phyloP scores from a whole-genome alignment of 805 yeast genomes.

The Wickerhamomyces ciferrii region DNA sequence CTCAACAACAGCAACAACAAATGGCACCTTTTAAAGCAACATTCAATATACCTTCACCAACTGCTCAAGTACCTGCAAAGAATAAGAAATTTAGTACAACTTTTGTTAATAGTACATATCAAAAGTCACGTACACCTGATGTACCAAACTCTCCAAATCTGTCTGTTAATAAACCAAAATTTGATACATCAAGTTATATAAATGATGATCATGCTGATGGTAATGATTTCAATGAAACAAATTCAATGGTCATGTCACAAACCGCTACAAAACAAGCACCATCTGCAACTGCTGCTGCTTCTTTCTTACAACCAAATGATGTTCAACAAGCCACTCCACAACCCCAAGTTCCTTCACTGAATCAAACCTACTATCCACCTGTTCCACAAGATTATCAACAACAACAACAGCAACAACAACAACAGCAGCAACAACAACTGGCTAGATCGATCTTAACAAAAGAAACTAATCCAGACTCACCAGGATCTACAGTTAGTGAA shows the following conservation, averaged over 20 bases:
- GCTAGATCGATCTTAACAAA: slow-evolving; percentile 7
- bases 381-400: neutral
- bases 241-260: slow-evolving; percentile 13
- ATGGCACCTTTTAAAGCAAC: slow-evolving; percentile 2
- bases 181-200: slow-evolving; percentile 12
- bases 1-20: slow-evolving; percentile 2
- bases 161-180: slow-evolving; percentile 9
- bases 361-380: neutral
- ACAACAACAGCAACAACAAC: neutral
- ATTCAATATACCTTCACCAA: slow-evolving; percentile 1
- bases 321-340: neutral
- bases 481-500: slow-evolving; percentile 7
- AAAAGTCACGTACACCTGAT: neutral
- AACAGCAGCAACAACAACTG: slow-evolving; percentile 4
- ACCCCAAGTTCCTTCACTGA: neutral
- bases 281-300: neutral
- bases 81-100: slow-evolving; percentile 7
- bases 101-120: neutral
- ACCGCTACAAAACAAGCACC: slow-evolving; percentile 6
- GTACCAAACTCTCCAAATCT: slow-evolving; percentile 1
- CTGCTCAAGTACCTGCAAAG: slow-evolving; percentile 2
- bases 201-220: slow-evolving; percentile 17
- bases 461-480: slow-evolving; percentile 15
- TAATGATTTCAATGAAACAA: slow-evolving; percentile 14
- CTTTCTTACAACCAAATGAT: neutral